Evolutionary conservation across 1,139 yeast species (phyloP).

Genomic region (Taphrina pruni): DNA sequence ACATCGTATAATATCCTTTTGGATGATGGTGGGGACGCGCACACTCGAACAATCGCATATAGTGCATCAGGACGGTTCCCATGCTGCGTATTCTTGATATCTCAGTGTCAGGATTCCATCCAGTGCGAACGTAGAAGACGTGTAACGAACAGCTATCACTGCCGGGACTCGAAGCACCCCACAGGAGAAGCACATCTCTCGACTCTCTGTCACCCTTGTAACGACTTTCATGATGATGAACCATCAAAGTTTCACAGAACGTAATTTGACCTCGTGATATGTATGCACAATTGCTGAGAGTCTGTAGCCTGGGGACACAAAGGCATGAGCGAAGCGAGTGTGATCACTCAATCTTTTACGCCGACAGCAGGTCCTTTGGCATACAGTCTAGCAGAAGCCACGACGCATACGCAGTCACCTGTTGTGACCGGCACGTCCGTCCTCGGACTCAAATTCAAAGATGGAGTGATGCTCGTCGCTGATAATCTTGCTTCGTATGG

Average conservation of each 20-base stretch:
- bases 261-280: conserved; percentile 4
- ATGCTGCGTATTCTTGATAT: too few species aligned
- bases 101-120: too few species aligned
- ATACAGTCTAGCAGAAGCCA: conserved; percentile 18
- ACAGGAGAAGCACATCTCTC: too few species aligned
- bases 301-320: conserved; percentile 39
- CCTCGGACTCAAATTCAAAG: conserved; percentile 83
- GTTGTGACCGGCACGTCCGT: conserved; percentile 97
- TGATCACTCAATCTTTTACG: conserved; percentile 32
- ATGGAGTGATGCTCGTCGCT: conserved; percentile 93
- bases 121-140: too few species aligned
- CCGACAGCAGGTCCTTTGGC: conserved; percentile 33
- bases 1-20: neutral
- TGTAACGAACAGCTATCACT: too few species aligned
- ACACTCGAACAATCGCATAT: neutral
- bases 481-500: conserved; percentile 90
- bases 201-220: neutral
- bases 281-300: neutral
- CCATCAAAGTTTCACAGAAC: conserved; percentile 38
- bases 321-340: conserved; percentile 35
- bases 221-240: conserved; percentile 21
- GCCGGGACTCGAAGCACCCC: too few species aligned
- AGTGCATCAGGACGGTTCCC: too few species aligned
- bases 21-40: conserved; percentile 16
- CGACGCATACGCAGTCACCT: conserved; percentile 81